Evolutionary conservation across 148 eudicot species (phyloP), one percentile per base, ranked within the genome.

Genomic region (Cornus florida): DNA sequence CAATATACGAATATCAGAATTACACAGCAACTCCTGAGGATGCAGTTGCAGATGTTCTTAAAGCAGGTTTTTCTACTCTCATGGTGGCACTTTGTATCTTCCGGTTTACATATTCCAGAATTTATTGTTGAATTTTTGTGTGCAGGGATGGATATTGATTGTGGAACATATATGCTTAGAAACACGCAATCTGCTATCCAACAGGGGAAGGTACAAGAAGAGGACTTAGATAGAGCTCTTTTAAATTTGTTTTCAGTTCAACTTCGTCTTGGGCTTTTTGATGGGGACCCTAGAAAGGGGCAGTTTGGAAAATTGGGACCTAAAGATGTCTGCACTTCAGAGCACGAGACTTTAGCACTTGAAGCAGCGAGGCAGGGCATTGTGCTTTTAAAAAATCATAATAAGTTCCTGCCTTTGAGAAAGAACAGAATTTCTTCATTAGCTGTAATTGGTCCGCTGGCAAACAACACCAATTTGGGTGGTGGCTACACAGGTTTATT

Each of bases 351-450:
- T 39, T 78, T 97, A 81, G 94, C 99, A 53, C 94, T 94, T 83
- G 99, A 97, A 75, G 98, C 94, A 32, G 90, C 93, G 70, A 86
- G 84, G 83, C 94, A 97, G 77, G 97, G 99, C 80, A 92, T 94
- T 79, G 99, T 97, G 82, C 97, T 97, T 76, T 89, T 97, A 20
- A 94, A 94, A 87, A 97, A 96, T 79, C 85, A 88, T 19, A 81
- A 89, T 16, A 90, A 90, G 71, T 84, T 91, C 76, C 80, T 97
- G 74, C 99, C 99, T 43, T 81, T 92, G 71, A 80, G 84, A 53
- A 92, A 86, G 80, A 78, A 86, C 70, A 78, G 48, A 38, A 79
- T 92, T 69, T 80, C 95, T 72, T 91, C 95, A 57, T 79, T 94
- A 68, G 97, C 91, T 74, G 77, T 94, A 66, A 85, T 97, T 84